Conservation (phyloP, 352 stramenopile genomes). For the Phytophthora syringae region DNA sequence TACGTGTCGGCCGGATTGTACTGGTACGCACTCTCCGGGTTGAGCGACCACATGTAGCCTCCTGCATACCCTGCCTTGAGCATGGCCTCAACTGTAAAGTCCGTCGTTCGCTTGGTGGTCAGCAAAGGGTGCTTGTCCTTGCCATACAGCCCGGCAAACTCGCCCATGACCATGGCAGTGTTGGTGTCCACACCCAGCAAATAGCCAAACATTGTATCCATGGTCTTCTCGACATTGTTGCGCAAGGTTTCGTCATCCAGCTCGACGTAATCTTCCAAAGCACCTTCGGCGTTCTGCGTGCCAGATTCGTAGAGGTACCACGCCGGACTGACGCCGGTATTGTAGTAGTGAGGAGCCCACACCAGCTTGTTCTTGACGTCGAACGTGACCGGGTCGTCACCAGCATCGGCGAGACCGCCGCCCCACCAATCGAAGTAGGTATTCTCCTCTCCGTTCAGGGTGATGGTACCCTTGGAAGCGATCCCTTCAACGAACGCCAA, state of each 20-base stretch:
- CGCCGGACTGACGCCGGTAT: constrained; percentile 66
- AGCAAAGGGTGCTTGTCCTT: constrained; percentile 57
- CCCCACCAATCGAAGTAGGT: constrained; percentile 81
- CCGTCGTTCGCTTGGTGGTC: constrained; percentile 69
- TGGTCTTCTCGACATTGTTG: constrained; percentile 65
- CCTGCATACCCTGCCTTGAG: constrained; percentile 58
- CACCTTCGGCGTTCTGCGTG: constrained; percentile 32
- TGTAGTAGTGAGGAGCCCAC: constrained; percentile 83
- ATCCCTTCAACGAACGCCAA: constrained; percentile 74
- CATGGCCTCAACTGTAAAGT: constrained; percentile 75
- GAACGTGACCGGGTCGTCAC: constrained; percentile 46
- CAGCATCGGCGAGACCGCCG: constrained; percentile 57
- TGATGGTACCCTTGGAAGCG: constrained; percentile 56
- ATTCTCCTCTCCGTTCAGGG: constrained; percentile 34
- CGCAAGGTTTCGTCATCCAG: constrained; percentile 60
- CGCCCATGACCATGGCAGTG: constrained; percentile 64
- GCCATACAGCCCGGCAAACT: constrained; percentile 72
- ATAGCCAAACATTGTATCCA: constrained; percentile 79
- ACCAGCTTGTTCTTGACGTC: constrained; percentile 63
- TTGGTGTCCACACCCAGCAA: constrained; percentile 46
- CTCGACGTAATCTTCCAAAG: constrained; percentile 49
- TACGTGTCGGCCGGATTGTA: constrained; percentile 73
- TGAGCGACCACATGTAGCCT: constrained; percentile 85
- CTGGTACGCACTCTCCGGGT: constrained; percentile 79
- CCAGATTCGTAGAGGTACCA: constrained; percentile 70